Evolutionary conservation across 2,329 filamentous ascomycete genomes (phyloP).

Genomic region (Botrytis tulipae): DNA sequence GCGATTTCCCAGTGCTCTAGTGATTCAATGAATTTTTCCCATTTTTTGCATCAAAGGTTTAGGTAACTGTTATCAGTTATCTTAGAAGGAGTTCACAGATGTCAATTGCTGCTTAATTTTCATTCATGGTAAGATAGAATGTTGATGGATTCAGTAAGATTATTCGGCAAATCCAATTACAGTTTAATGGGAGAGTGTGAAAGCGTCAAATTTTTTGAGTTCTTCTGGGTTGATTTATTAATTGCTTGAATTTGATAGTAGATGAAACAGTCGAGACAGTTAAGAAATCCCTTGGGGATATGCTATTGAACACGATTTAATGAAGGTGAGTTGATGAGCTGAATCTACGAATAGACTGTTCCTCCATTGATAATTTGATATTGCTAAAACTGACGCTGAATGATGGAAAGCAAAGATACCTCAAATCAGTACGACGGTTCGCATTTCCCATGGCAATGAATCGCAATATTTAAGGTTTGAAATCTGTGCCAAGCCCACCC

Average conservation of each 20-base stretch:
- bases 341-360: background rate
- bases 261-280: too few species aligned
- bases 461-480: too few species aligned
- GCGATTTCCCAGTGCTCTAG: background rate
- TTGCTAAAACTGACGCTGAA: background rate
- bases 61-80: fast-evolving
- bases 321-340: background rate
- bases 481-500: background rate
- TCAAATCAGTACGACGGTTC: background rate
- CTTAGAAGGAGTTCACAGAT: background rate
- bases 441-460: background rate
- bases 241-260: background rate
- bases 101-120: background rate
- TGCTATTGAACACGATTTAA: background rate
- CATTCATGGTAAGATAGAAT: background rate
- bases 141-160: background rate
- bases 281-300: too few species aligned
- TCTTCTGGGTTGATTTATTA: background rate
- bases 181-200: too few species aligned
- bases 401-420: too few species aligned
- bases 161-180: too few species aligned
- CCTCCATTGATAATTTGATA: background rate
- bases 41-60: background rate
- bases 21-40: background rate
- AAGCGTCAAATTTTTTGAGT: background rate